Evolutionary conservation across 352 stramenopile genomes (phyloP).

Genomic region (Globisporangium iwayamae): DNA sequence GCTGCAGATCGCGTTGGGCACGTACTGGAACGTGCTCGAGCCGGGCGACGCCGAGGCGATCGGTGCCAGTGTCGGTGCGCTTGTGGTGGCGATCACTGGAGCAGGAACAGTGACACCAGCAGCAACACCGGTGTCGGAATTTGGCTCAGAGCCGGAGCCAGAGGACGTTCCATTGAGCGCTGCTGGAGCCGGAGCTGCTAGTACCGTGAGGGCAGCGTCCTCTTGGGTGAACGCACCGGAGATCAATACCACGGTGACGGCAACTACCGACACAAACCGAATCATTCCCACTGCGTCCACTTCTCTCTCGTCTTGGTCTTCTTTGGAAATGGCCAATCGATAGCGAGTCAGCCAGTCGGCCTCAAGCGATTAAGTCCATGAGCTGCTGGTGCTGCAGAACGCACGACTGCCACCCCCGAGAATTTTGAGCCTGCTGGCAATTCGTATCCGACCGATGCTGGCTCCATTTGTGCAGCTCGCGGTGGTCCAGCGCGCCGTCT

Average conservation of each 20-base stretch:
- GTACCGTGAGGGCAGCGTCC: neutral
- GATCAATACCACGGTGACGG: neutral
- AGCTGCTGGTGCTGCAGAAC: too few species aligned
- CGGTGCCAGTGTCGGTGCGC: slow-evolving; percentile 22
- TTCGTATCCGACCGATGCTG: neutral
- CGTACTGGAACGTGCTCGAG: slow-evolving; percentile 43
- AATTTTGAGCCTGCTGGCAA: neutral
- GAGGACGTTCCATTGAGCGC: neutral
- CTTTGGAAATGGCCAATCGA: neutral
- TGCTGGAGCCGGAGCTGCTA: neutral
- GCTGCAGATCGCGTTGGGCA: slow-evolving; percentile 37
- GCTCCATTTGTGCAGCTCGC: neutral
- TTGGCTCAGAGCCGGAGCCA: neutral
- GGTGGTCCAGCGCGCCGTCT: neutral
- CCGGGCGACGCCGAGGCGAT: slow-evolving; percentile 35
- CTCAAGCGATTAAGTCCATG: too few species aligned
- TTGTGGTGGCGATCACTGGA: slow-evolving; percentile 10
- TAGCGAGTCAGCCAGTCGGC: neutral
- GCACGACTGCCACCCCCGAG: neutral
- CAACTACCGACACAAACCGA: neutral
- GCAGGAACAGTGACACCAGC: neutral
- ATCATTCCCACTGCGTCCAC: neutral
- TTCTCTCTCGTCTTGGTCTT: neutral
- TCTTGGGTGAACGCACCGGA: neutral
- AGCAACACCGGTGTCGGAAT: neutral